Conservation (phyloP, 306 rosid genomes). For the Lathyrus tuberosus region DNA sequence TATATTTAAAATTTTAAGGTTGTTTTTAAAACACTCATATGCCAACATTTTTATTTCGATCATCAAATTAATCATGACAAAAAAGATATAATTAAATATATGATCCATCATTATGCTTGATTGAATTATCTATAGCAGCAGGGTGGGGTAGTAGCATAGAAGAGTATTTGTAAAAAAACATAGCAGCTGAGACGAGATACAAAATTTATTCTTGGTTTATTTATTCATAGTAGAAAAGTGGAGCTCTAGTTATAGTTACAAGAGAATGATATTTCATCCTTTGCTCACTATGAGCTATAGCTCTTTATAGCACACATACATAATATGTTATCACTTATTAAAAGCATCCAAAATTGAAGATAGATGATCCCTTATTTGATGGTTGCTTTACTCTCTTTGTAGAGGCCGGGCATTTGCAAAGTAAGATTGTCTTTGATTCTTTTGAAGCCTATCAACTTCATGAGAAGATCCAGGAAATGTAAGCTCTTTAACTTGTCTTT, state of each 20-base stretch:
- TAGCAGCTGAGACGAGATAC: too few relatives aligned
- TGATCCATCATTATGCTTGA: too few relatives aligned
- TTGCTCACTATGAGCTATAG: neutral
- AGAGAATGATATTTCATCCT: neutral
- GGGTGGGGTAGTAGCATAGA: too few relatives aligned
- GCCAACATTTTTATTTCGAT: too few relatives aligned
- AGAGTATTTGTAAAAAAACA: too few relatives aligned
- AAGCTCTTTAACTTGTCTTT: slow-evolving; percentile 31
- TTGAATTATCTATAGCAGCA: too few relatives aligned
- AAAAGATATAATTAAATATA: too few relatives aligned
- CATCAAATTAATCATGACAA: too few relatives aligned
- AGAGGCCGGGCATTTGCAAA: slow-evolving; percentile 38
- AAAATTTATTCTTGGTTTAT: neutral
- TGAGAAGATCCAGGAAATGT: slow-evolving; percentile 36
- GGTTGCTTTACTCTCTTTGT: neutral
- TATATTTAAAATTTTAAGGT: too few relatives aligned
- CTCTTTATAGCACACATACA: neutral
- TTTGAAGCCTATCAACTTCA: slow-evolving; percentile 35
- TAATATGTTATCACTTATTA: neutral
- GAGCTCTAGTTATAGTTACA: neutral
- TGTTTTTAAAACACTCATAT: too few relatives aligned
- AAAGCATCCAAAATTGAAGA: slow-evolving; percentile 34
- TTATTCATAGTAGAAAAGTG: slow-evolving; percentile 11
- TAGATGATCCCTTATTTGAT: neutral
- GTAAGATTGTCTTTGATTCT: slow-evolving; percentile 36